Evolutionary conservation across 2,329 filamentous ascomycete species (phyloP).

Genomic region (Colletotrichum liaoningense): DNA sequence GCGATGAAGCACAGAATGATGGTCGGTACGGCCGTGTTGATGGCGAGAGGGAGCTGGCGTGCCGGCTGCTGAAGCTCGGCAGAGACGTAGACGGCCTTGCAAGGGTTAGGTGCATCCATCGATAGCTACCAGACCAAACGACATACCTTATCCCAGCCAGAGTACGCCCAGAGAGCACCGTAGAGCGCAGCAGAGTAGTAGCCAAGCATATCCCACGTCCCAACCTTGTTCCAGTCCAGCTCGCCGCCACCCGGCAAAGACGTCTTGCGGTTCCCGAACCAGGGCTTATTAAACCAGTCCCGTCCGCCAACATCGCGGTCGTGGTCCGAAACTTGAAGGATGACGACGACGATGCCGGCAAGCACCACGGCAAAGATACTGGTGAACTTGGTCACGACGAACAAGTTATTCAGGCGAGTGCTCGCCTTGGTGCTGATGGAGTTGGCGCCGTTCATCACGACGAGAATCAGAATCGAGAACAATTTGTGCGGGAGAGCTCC

Average conservation of each 20-base stretch:
- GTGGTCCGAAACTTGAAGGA: slow-evolving; percentile 51
- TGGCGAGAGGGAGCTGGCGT: slow-evolving; percentile 68
- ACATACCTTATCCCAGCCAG: slow-evolving; percentile 73
- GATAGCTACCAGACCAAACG: too few relatives aligned
- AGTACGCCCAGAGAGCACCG: slow-evolving; percentile 73
- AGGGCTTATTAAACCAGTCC: slow-evolving; percentile 64
- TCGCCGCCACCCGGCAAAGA: slow-evolving; percentile 60
- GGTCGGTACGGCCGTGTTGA: slow-evolving; percentile 70
- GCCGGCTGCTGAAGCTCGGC: slow-evolving; percentile 63
- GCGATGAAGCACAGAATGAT: slow-evolving; percentile 70
- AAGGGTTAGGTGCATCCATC: not conserved
- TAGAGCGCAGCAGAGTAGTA: slow-evolving; percentile 71
- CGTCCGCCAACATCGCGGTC: slow-evolving; percentile 54
- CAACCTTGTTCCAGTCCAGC: slow-evolving; percentile 60
- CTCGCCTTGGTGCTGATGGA: slow-evolving; percentile 67
- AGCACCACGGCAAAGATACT: slow-evolving; percentile 60
- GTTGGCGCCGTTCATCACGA: slow-evolving; percentile 61
- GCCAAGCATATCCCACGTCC: slow-evolving; percentile 68
- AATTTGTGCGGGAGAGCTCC: slow-evolving; percentile 60
- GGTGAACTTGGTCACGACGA: slow-evolving; percentile 65
- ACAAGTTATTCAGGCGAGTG: slow-evolving; percentile 66
- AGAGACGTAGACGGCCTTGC: slow-evolving; percentile 66
- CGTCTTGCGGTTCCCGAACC: slow-evolving; percentile 66
- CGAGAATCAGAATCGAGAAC: slow-evolving; percentile 60
- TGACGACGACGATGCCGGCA: slow-evolving; percentile 59